Evolutionary conservation across 129 eudicot species (phyloP), one percentile per base, ranked within the genome.

Genomic region (Scalesia atractyloides): DNA sequence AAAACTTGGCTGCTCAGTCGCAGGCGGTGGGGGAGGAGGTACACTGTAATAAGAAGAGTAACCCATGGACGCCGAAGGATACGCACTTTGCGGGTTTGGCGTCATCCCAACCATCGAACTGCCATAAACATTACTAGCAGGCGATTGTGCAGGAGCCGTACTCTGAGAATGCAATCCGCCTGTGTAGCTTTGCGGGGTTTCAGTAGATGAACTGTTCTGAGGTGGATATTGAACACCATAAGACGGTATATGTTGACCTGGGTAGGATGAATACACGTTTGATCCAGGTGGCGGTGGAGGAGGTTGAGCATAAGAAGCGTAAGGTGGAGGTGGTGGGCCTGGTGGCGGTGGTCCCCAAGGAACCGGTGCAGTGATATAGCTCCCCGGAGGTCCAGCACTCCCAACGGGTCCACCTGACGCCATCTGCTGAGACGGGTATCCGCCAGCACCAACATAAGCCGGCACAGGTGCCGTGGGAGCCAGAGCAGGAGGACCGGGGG

Each of bases 291-390:
- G 89, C 0, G 82, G 87, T 4, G 89, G 90, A 5, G 83, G 90
- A 10, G 91, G 69, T 41, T 41, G 46, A 17, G 87, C 86, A 72
- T 83, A 87, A 56, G 87, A 69, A 44, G 92, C 82, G 81, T 78
- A 80, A 3, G 86, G 82, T 37, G 96, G 96, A 44, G 97, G 91
- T 0, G 84, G 80, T 9, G 86, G 91, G 34, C 34, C 34, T 41
- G 93, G 89, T 4, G 84, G 80, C 9, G 87, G 91, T 48, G 87
- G 89, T 5, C 90, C 91, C 96, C 96, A 89, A 9, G 96, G 93
- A 77, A 81, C 86, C 5, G 90, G 92, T 44, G 92, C 79, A 8
- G 85, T 91, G 36, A 66, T 43, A 76, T 84, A 90, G 79, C 86
- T 58, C 37, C 87, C 86, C 74, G 91, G 95, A 9, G 97, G 64